Evolutionary conservation across 768 basidiomycete species (phyloP).

Genomic region (Hydnum rufescens): DNA sequence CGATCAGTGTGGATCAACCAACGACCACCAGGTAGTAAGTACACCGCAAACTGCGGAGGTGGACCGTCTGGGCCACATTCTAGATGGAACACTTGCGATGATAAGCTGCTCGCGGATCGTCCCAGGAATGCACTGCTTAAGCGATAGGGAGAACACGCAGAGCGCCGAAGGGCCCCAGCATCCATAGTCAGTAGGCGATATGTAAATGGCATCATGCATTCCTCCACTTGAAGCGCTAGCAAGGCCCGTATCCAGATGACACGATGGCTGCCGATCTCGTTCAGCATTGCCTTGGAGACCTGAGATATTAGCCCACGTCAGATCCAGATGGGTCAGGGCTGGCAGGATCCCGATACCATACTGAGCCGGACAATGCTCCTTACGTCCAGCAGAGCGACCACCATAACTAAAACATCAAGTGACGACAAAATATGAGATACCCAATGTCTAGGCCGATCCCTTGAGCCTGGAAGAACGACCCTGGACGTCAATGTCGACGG

Average conservation of each 20-base stretch:
- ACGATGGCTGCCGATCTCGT: background rate
- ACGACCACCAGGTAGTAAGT: background rate
- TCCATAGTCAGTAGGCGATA: conserved; percentile 1
- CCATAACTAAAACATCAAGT: too few relatives aligned
- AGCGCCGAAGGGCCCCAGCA: conserved; percentile 2
- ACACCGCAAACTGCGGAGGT: background rate
- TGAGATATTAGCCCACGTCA: too few relatives aligned
- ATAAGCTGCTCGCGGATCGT: background rate
- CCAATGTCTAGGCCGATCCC: too few relatives aligned
- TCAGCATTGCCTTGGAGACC: background rate
- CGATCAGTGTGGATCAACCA: background rate
- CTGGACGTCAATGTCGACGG: too few relatives aligned
- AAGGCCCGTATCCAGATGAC: background rate
- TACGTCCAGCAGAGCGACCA: too few relatives aligned
- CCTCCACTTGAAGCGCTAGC: background rate
- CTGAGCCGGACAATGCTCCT: too few relatives aligned
- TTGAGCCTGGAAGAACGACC: too few relatives aligned
- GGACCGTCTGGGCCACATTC: background rate
- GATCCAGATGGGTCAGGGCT: too few relatives aligned
- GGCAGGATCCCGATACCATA: too few relatives aligned
- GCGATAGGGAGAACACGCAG: background rate
- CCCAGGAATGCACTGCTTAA: background rate
- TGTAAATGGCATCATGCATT: background rate
- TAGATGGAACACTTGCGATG: background rate
- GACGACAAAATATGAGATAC: too few relatives aligned